Base-by-base conservation (phyloP, 164 flowering plant genomes). In the Aristolochia californica region DNA sequence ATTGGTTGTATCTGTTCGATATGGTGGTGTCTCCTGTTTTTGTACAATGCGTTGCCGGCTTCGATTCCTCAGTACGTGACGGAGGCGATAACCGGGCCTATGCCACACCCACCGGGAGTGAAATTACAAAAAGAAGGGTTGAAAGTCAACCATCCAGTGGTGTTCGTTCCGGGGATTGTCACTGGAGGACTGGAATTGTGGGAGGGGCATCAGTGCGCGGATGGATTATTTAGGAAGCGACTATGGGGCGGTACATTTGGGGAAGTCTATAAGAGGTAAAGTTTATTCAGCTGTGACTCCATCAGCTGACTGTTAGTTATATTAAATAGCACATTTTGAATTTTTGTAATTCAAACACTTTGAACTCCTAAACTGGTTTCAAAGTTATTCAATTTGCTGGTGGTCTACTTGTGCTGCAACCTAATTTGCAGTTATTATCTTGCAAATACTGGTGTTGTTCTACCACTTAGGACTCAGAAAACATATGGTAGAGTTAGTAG, bases 221-320 rank as follows among this genome's bases (percentile, higher is more conserved):
- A 87, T 4, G 97, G 97, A 4, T 59, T 89, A 73, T 93, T 93
- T 59, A 62, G 98, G 58, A 93, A 89, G 77, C 66, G 98, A 60
- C 83, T 93, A 8, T 89, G 98, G 98, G 98, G 98, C 18, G 98
- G 98, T 27, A 77, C 89, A 0, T 89, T 93, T 66, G 97, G 97
- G 10, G 97, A 89, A 60, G 78, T 93, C 9, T 93, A 85, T 55
- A 89, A 85, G 69, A 89, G 98, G 98, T 89, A 65, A 10, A 18
- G 10, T 1, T 34, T 34, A 34, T 34, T 34, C 40, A 34, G 1
- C 40, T 8, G 40, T 34, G 40, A 34, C 10, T 7, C 1, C 10
- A 34, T 34, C 7, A 12, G 5, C 40, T 34, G 40, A 34, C 11
- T 34, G 30, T 28, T 2, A 28, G 30, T 28, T 28, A 28, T 28